Percentiles rank a stretch among this genome's conserved stretches.
Conservation (phyloP, 306 rosid species). For the Acacia acuminata region DNA sequence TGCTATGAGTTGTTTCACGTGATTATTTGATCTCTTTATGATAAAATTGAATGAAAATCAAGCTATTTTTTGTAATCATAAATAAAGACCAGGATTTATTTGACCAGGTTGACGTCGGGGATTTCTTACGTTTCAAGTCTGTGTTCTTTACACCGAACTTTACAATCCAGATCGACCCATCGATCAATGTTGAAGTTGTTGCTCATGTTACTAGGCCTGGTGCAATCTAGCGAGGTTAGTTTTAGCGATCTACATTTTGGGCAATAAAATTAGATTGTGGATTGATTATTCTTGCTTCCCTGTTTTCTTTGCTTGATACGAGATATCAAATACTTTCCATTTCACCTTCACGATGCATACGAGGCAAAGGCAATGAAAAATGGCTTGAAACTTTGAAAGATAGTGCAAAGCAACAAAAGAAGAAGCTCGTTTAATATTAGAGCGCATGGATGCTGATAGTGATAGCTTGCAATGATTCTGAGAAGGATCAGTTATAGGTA, state of each 20-base stretch:
- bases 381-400: conserved; percentile 59
- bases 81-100: conserved; percentile 18
- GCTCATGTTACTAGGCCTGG: conserved; percentile 96
- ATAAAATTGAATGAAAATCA: neutral
- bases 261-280: neutral
- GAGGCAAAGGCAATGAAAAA: conserved; percentile 68
- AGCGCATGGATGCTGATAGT: conserved; percentile 78
- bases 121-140: conserved; percentile 90
- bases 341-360: conserved; percentile 84
- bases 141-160: conserved; percentile 75
- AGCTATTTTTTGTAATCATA: neutral
- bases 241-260: neutral
- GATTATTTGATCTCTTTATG: neutral
- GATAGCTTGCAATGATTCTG: conserved; percentile 47
- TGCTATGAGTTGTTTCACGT: neutral
- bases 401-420: conserved; percentile 84
- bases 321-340: conserved; percentile 87
- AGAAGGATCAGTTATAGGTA: neutral
- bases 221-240: conserved; percentile 86
- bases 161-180: conserved; percentile 80
- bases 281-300: neutral
- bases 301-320: neutral
- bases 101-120: conserved; percentile 92
- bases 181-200: conserved; percentile 90
- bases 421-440: conserved; percentile 81